Percentiles rank a stretch among this genome's conserved stretches.
Evolutionary conservation across 2,329 filamentous ascomycete genomes (phyloP).

Genomic region (Neurospora crassa): DNA sequence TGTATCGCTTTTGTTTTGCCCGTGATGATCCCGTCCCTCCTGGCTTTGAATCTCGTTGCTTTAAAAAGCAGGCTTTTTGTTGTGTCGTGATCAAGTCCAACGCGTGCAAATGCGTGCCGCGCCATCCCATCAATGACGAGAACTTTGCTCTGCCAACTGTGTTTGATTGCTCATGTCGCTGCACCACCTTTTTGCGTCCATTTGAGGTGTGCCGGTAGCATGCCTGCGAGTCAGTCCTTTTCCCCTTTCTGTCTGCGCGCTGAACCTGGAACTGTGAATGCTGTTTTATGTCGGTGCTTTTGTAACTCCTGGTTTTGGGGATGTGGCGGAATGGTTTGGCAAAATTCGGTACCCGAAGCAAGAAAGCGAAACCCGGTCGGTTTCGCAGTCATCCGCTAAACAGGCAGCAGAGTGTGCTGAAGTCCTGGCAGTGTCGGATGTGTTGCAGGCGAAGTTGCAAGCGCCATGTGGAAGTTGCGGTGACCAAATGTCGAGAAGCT

Average conservation of each 20-base stretch:
- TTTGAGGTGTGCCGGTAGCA: neutral
- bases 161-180: neutral
- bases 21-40: neutral
- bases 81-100: neutral
- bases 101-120: neutral
- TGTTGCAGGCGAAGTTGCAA: neutral
- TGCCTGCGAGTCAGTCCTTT: neutral
- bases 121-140: neutral
- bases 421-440: neutral
- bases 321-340: neutral
- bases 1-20: neutral
- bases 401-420: neutral
- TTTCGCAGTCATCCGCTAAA: neutral
- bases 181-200: neutral
- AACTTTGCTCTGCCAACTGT: neutral
- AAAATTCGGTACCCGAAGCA: neutral
- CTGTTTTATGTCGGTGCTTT: neutral
- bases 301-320: neutral
- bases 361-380: neutral
- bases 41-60: neutral
- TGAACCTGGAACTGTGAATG: neutral
- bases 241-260: neutral
- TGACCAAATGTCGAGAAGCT: neutral
- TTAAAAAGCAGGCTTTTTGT: neutral
- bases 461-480: neutral